phyloP scores from a whole-genome alignment of 1,284 basidiomycete genomes.

The Apiotrichum mycotoxinovorans region DNA sequence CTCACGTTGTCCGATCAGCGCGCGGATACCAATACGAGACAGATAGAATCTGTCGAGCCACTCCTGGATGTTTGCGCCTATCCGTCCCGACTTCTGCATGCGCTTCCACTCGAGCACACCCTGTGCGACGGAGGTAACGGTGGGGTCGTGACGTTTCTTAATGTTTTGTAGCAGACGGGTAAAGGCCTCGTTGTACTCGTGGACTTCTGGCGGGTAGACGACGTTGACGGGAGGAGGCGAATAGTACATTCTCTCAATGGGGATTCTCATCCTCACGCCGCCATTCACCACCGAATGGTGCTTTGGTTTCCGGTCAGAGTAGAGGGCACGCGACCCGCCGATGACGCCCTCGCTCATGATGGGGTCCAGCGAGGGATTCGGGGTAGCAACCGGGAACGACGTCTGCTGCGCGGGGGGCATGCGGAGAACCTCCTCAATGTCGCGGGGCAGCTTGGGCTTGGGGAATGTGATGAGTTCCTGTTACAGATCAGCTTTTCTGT shows the following conservation, averaged over 20 bases:
- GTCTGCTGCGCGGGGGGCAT: constrained; percentile 50
- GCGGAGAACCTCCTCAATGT: constrained; percentile 67
- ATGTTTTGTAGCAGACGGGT: constrained; percentile 83
- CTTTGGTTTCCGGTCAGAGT: constrained; percentile 20
- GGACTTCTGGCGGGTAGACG: constrained; percentile 86
- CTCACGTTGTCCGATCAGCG: constrained; percentile 73
- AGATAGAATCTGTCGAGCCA: constrained; percentile 98
- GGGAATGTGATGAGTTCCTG: constrained; percentile 87
- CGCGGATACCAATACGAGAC: constrained; percentile 93
- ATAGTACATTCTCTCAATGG: constrained; percentile 69
- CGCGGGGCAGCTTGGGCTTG: constrained; percentile 63
- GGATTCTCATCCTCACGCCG: constrained; percentile 35
- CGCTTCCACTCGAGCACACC: constrained; percentile 65
- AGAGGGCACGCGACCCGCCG: constrained; percentile 10
- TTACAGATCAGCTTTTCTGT: constrained; percentile 11
- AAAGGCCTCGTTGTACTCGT: constrained; percentile 89
- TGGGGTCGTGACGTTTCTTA: constrained; percentile 93
- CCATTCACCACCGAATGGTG: constrained; percentile 20
- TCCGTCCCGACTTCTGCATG: constrained; percentile 46
- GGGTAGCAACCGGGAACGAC: constrained; percentile 41
- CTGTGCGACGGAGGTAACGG: constrained; percentile 94
- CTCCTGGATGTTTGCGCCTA: constrained; percentile 81
- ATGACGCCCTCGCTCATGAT: constrained; percentile 41
- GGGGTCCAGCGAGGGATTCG: constrained; percentile 49
- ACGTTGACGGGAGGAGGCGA: constrained; percentile 63